Evolutionary conservation across 306 rosid genomes (phyloP).

Genomic region (Cucurbita pepo): DNA sequence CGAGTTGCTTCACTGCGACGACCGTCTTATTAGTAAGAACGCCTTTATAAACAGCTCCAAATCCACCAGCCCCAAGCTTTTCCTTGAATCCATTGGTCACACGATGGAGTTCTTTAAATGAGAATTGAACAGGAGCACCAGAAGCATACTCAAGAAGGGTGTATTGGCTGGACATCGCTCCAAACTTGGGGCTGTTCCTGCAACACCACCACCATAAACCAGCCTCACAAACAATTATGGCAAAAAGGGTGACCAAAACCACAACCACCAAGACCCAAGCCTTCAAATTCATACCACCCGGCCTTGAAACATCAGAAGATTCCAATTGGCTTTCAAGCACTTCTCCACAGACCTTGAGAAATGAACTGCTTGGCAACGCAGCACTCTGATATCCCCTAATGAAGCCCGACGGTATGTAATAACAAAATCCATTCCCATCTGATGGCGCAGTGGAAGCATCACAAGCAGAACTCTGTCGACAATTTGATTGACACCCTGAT

Average conservation of each 20-base stretch:
- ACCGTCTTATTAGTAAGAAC: constrained; percentile 48
- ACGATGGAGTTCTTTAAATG: constrained; percentile 56
- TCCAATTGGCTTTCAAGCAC: constrained; percentile 18
- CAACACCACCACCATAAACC: constrained; percentile 75
- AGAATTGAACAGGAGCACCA: constrained; percentile 78
- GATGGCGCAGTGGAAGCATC: constrained; percentile 45
- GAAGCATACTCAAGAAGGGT: constrained; percentile 98
- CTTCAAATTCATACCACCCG: constrained; percentile 14
- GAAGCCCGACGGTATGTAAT: constrained; percentile 22
- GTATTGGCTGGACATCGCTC: constrained; percentile 51
- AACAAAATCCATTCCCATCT: constrained; percentile 53
- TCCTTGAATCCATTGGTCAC: constrained; percentile 75
- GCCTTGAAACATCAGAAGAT: constrained; percentile 7
- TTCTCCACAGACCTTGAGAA: constrained; percentile 49
- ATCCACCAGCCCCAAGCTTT: constrained; percentile 83
- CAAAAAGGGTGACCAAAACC: constrained; percentile 40
- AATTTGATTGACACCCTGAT: constrained; percentile 40
- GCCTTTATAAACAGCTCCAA: constrained; percentile 70
- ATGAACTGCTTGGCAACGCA: constrained; percentile 39
- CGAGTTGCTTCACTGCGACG: constrained; percentile 78
- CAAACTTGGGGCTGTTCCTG: constrained; percentile 29
- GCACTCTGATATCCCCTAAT: constrained; percentile 42
- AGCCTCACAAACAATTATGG: constrained; percentile 41
- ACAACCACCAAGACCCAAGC: constrained; percentile 32
- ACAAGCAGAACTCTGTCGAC: constrained; percentile 38